Percentiles rank a stretch among this genome's conserved stretches.
Evolutionary conservation across 2,329 filamentous ascomycete species (phyloP).

Genomic region (Aspergillus viridinutans): DNA sequence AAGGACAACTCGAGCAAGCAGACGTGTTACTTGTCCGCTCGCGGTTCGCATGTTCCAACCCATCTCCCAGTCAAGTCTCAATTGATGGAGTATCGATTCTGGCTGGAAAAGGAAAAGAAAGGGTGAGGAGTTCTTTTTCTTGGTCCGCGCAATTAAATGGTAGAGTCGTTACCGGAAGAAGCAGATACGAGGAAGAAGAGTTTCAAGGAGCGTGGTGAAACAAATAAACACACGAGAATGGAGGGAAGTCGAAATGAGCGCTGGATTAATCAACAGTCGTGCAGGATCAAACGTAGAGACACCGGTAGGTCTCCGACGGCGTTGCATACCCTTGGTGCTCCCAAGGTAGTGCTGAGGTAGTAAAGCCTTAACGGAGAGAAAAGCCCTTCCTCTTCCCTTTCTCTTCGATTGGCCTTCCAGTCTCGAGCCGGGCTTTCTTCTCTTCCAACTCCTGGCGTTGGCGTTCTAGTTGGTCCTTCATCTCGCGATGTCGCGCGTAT

Average conservation of each 20-base stretch:
- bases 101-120: constrained; percentile 15
- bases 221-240: constrained; percentile 25
- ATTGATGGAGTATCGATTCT: constrained; percentile 16
- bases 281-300: constrained; percentile 21
- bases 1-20: constrained; percentile 16
- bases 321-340: constrained; percentile 18
- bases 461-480: constrained; percentile 98
- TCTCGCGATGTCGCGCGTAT: constrained; percentile 95
- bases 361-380: constrained; percentile 74
- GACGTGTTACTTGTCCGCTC: constrained; percentile 8
- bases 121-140: constrained; percentile 20
- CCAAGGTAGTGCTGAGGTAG: constrained; percentile 10
- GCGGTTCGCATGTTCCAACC: constrained; percentile 18
- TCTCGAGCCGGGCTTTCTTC: constrained; percentile 95
- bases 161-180: constrained; percentile 31
- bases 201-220: constrained; percentile 29
- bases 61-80: constrained; percentile 22
- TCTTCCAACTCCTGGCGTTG: constrained; percentile 94
- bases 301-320: constrained; percentile 17
- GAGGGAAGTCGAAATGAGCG: constrained; percentile 20
- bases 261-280: constrained; percentile 26
- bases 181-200: constrained; percentile 26
- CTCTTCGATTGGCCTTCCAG: constrained; percentile 91
- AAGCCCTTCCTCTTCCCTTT: constrained; percentile 99
- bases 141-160: constrained; percentile 21